phyloP scores from a whole-genome alignment of 768 basidiomycete species.

The Phaffia australis region DNA sequence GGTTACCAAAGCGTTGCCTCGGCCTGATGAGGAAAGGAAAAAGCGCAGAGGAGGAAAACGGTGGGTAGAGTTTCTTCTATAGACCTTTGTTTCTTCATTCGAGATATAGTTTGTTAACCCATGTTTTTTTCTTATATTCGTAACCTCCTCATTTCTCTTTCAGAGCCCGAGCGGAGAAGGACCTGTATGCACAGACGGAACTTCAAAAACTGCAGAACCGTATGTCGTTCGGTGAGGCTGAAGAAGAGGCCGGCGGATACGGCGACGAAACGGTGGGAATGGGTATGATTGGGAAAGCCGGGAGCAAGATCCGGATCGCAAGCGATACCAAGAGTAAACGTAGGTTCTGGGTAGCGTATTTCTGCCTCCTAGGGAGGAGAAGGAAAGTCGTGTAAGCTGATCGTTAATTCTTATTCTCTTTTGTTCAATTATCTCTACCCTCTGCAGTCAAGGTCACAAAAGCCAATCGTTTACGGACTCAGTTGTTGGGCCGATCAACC shows the following conservation, averaged over 20 bases:
- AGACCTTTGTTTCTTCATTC: neutral
- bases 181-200: constrained; percentile 93
- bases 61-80: constrained; percentile 41
- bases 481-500: constrained; percentile 66
- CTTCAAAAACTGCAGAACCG: constrained; percentile 93
- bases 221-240: constrained; percentile 87
- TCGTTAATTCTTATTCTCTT: neutral
- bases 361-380: neutral
- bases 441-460: constrained; percentile 83
- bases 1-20: constrained; percentile 80
- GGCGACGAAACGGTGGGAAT: constrained; percentile 96
- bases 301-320: constrained; percentile 68
- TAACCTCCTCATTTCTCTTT: neutral
- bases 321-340: constrained; percentile 88
- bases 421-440: constrained; percentile 9
- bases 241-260: constrained; percentile 80
- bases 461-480: constrained; percentile 79
- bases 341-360: constrained; percentile 38
- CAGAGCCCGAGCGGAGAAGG: constrained; percentile 95
- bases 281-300: constrained; percentile 89
- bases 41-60: constrained; percentile 82
- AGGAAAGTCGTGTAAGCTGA: neutral
- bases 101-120: neutral
- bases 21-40: constrained; percentile 93
- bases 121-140: neutral